Evolutionary conservation across 164 flowering plant species (phyloP).

Genomic region (Santalum album): DNA sequence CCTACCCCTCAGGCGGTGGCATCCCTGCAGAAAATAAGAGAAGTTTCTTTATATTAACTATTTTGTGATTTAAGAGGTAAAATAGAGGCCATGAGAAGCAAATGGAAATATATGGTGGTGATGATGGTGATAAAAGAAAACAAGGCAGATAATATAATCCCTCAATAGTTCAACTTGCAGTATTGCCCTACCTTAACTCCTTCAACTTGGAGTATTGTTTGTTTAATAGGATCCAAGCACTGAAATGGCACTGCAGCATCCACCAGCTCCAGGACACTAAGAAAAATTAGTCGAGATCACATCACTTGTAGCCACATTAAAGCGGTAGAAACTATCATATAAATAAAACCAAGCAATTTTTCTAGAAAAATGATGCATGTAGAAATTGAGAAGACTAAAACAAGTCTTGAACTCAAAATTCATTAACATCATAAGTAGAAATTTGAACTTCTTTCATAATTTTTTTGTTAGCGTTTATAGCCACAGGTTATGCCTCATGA

Average conservation of each 20-base stretch:
- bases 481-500: too few species aligned
- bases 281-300: conserved; percentile 5
- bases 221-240: conserved; percentile 46
- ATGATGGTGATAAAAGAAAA: neutral
- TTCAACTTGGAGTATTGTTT: conserved; percentile 65
- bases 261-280: conserved; percentile 88
- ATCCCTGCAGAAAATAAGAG: conserved; percentile 46
- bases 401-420: neutral
- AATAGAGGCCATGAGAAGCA: too few species aligned
- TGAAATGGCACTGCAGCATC: conserved; percentile 81
- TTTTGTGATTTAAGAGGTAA: too few species aligned
- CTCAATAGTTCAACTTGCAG: too few species aligned
- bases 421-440: too few species aligned
- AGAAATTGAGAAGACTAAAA: neutral
- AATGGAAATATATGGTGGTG: too few species aligned
- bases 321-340: too few species aligned
- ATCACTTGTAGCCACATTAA: neutral
- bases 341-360: too few species aligned
- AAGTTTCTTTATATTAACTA: neutral
- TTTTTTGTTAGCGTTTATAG: too few species aligned
- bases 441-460: too few species aligned
- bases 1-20: conserved; percentile 82
- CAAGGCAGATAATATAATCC: too few species aligned
- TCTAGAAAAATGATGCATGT: neutral
- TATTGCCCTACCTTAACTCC: conserved; percentile 70